Base-by-base conservation (phyloP, 2,329 filamentous ascomycete species). In the Fusarium nematophilum region DNA sequence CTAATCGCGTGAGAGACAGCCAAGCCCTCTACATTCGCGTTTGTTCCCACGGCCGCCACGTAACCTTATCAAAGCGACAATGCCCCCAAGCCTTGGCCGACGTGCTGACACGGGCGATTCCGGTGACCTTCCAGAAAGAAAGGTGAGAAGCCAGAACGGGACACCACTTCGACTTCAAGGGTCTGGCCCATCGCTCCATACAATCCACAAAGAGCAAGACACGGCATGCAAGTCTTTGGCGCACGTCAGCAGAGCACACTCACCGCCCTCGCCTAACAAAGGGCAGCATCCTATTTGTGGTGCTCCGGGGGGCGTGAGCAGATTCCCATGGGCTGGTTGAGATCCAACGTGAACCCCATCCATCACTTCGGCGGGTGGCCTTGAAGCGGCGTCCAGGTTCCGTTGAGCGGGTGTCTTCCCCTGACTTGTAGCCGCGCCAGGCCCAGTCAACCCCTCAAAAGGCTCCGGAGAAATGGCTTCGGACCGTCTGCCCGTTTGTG, bases 161-260 rank as follows among this genome's bases (percentile, higher is more conserved):
- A 40, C 23, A 55, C 43, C 18, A 18, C 29, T 23, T 51, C 26
- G n/a, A 43, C 43, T 44, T 39, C 55, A 48, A 62, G 59, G 59
- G 54, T 60, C 55, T 59, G 57, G 39, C 43, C 49, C 29, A 29
- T 26, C 29, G 17, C 25, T 44, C 54, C 42, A 42, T 29, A 33
- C 40, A 49, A 43, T n/a, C 31, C 23, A 14, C 39, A 18, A 37
- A 42, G 17, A 42, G 17, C 47, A 37, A 53, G 53, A 50, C 39
- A 42, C 45, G 36, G 29, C 30, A 60, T 60, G 42, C 45, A 51
- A 15, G 4, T 21, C 50, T 34, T 48, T 26, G 34, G 56, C 30
- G 60, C 60, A 64, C 31, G 43, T 64, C 59, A 64, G 60, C 60
- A 61, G 50, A 57, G 42, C 43, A 45, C 38, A 49, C 52, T 62